These are phyloP conservation scores for Exidia glandulosa DNA, from an alignment of 768 basidiomycete genomes.

Conservation along the genomic window DNA sequence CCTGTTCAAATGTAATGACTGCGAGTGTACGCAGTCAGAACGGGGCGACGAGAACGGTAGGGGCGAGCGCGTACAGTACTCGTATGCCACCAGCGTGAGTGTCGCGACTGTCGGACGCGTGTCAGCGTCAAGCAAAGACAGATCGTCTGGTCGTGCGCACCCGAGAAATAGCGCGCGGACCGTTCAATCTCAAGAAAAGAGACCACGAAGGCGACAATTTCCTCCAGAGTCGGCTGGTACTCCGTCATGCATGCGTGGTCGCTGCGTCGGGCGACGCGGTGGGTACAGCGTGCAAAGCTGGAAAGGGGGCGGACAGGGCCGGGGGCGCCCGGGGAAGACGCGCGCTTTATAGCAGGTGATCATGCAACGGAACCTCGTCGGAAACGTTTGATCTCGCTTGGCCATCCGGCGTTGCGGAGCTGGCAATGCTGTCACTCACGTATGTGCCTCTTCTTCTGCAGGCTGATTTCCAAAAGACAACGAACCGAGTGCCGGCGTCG, in stretches of 20 bases:
- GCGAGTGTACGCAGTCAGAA: neutral
- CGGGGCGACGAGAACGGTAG: neutral
- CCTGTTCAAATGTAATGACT: neutral
- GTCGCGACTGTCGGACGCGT: neutral
- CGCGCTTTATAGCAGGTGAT: too few species aligned
- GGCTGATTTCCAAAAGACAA: too few species aligned
- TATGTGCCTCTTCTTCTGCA: too few species aligned
- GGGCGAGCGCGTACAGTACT: neutral
- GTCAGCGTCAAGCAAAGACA: neutral
- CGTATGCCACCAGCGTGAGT: neutral
- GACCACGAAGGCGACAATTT: neutral
- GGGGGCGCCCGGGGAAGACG: too few species aligned
- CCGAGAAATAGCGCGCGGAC: neutral
- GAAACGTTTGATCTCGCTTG: too few species aligned
- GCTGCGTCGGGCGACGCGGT: too few species aligned
- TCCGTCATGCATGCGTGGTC: neutral
- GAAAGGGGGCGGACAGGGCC: too few species aligned
- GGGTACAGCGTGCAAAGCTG: too few species aligned
- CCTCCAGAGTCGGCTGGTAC: neutral
- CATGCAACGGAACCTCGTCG: too few species aligned
- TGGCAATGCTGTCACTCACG: too few species aligned
- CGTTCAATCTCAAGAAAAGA: neutral
- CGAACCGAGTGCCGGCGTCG: too few species aligned
- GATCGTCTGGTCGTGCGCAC: neutral
- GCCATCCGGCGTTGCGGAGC: too few species aligned